Conservation (phyloP, 1,284 basidiomycete species). For the Ceratobasidium sp. region DNA sequence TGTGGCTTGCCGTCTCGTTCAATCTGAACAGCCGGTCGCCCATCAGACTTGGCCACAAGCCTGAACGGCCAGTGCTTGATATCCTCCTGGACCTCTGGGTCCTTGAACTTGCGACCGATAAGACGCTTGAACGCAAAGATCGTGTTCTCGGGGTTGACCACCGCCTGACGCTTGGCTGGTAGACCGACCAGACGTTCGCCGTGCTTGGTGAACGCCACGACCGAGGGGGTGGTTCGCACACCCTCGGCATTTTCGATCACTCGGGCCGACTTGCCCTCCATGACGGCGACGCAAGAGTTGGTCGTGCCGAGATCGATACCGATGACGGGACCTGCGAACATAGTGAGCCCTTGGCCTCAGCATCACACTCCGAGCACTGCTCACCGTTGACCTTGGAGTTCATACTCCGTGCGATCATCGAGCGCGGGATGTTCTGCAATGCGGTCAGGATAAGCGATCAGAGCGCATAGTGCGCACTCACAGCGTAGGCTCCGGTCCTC, state of each 20-base stretch:
- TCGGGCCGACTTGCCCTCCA: constrained; percentile 94
- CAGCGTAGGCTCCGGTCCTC: constrained; percentile 73
- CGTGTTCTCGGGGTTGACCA: constrained; percentile 95
- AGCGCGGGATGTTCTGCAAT: constrained; percentile 44
- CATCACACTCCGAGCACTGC: not conserved
- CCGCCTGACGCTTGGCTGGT: constrained; percentile 96
- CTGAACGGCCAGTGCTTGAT: constrained; percentile 88
- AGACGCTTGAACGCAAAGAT: constrained; percentile 97
- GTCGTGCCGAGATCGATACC: constrained; percentile 89
- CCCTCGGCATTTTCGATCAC: constrained; percentile 99
- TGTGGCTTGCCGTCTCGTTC: constrained; percentile 78
- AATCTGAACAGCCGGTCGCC: constrained; percentile 80
- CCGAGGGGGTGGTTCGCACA: constrained; percentile 96
- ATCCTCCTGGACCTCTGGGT: constrained; percentile 94
- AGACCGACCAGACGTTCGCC: constrained; percentile 94
- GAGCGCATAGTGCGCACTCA: constrained; percentile 54
- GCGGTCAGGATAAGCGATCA: constrained; percentile 5
- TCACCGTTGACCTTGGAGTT: constrained; percentile 47
- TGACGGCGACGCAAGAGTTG: constrained; percentile 93
- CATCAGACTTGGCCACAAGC: constrained; percentile 76
- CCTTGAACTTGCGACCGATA: constrained; percentile 93
- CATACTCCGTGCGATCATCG: constrained; percentile 48
- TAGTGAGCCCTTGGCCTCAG: not conserved
- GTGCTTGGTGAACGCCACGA: constrained; percentile 98
- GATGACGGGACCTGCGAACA: constrained; percentile 73